Evolutionary conservation across 768 basidiomycete genomes (phyloP).

Genomic region (Erythrobasidium yunnanense): DNA sequence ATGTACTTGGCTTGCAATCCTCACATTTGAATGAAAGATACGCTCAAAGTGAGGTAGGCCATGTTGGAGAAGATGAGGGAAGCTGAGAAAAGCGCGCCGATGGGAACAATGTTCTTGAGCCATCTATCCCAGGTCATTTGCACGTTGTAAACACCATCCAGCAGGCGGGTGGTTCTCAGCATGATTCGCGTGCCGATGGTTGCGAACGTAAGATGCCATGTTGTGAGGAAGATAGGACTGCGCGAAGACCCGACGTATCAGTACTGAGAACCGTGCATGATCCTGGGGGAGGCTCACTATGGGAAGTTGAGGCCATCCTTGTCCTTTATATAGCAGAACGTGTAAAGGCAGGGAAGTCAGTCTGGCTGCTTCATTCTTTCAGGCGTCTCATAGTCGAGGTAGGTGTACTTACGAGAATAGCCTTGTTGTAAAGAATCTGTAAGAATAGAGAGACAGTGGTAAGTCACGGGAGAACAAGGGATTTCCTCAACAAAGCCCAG

Average conservation of each 20-base stretch:
- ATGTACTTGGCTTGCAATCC: conserved; percentile 40
- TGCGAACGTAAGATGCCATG: conserved; percentile 36
- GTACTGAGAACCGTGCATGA: neutral
- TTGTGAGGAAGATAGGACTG: conserved; percentile 34
- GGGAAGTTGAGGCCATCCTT: conserved; percentile 22
- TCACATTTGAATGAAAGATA: conserved; percentile 87
- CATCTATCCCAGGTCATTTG: conserved; percentile 68
- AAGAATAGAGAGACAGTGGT: neutral
- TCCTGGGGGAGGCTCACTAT: conserved; percentile 19
- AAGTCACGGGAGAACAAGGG: too few relatives aligned
- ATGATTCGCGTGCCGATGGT: conserved; percentile 76
- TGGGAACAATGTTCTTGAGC: conserved; percentile 75
- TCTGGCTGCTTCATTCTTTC: neutral
- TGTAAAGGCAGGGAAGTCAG: neutral
- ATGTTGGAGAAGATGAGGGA: conserved; percentile 84
- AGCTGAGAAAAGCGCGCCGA: conserved; percentile 84
- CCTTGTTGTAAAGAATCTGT: conserved; percentile 29
- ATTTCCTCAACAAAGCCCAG: neutral
- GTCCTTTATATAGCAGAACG: neutral
- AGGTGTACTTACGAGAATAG: conserved; percentile 17
- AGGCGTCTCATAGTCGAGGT: neutral
- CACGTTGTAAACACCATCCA: conserved; percentile 67
- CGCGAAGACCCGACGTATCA: neutral
- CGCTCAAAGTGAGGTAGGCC: conserved; percentile 80
- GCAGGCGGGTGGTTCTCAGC: conserved; percentile 64